Evolutionary conservation across 2,329 filamentous ascomycete genomes (phyloP).

Genomic region (Pseudogymnoascus sp.): DNA sequence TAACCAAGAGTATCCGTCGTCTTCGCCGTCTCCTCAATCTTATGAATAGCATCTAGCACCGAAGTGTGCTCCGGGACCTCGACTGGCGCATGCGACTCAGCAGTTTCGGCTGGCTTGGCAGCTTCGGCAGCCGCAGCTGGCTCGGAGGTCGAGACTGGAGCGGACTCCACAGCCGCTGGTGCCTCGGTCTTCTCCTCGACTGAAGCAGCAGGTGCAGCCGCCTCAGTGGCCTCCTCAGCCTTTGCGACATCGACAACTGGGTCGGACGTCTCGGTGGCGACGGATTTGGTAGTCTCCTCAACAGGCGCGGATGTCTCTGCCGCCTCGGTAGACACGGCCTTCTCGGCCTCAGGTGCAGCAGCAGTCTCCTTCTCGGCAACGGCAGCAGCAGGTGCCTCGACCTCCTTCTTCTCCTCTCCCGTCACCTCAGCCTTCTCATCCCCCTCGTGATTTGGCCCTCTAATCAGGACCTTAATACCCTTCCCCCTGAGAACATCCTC

Average conservation of each 20-base stretch:
- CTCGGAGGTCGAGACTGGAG: background rate
- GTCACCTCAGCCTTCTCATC: background rate
- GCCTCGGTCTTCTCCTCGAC: conserved; percentile 1
- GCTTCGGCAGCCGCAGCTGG: background rate
- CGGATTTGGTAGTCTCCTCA: background rate
- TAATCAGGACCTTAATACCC: conserved; percentile 62
- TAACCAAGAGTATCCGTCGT: background rate
- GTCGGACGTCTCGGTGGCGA: background rate
- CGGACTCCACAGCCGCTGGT: background rate
- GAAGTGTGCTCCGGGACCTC: background rate
- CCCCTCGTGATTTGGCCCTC: conserved; percentile 52
- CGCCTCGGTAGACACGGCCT: background rate
- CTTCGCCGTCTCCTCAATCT: conserved; percentile 5
- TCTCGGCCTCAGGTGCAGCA: background rate
- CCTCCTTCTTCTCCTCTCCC: conserved; percentile 1
- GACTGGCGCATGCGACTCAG: background rate
- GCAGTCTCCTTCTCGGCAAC: background rate
- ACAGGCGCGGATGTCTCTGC: background rate
- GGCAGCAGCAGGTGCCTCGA: background rate
- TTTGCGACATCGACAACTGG: background rate
- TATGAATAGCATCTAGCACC: background rate
- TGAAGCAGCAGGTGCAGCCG: background rate
- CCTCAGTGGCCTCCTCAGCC: background rate
- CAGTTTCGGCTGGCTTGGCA: background rate
- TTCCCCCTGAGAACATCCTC: conserved; percentile 77